Conservation (phyloP, 768 basidiomycete genomes). For the Rubroboletus pulcherrimus region DNA sequence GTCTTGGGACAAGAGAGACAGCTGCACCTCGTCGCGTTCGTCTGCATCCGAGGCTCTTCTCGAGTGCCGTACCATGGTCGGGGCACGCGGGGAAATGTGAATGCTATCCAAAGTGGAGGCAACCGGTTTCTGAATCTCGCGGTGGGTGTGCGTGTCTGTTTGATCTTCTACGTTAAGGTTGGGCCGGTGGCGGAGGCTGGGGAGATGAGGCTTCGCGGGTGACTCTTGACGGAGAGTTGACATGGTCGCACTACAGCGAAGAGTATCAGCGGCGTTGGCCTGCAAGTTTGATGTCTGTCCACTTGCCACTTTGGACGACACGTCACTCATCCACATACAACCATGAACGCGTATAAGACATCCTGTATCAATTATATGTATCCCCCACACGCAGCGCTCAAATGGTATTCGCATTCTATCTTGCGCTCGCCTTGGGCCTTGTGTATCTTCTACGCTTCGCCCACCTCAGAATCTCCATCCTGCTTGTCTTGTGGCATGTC, state of each 20-base stretch:
- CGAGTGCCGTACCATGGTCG: constrained; percentile 36
- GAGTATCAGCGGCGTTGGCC: constrained; percentile 3
- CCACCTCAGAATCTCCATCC: constrained; percentile 32
- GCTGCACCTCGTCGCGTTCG: constrained; percentile 54
- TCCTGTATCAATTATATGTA: background rate
- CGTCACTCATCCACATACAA: constrained; percentile 11
- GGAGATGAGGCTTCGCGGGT: constrained; percentile 25
- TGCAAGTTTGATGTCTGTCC: constrained; percentile 3
- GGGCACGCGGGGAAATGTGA: constrained; percentile 53
- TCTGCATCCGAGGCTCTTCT: constrained; percentile 25
- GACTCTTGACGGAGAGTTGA: constrained; percentile 24
- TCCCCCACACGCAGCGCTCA: background rate
- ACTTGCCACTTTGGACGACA: constrained; percentile 10
- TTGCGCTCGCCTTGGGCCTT: constrained; percentile 21
- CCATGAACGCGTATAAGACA: constrained; percentile 5
- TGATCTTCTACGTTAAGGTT: constrained; percentile 38
- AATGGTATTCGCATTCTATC: constrained; percentile 10
- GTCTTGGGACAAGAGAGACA: constrained; percentile 53
- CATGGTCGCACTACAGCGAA: constrained; percentile 16
- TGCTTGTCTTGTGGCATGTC: constrained; percentile 39
- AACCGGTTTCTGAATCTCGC: constrained; percentile 42
- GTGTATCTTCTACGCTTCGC: constrained; percentile 33
- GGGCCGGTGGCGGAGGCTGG: constrained; percentile 29
- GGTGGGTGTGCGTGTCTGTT: constrained; percentile 25
- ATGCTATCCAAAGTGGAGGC: constrained; percentile 59